Conservation (phyloP, 192 early-diverging fungal genomes). For the Allomyces javanicus region DNA sequence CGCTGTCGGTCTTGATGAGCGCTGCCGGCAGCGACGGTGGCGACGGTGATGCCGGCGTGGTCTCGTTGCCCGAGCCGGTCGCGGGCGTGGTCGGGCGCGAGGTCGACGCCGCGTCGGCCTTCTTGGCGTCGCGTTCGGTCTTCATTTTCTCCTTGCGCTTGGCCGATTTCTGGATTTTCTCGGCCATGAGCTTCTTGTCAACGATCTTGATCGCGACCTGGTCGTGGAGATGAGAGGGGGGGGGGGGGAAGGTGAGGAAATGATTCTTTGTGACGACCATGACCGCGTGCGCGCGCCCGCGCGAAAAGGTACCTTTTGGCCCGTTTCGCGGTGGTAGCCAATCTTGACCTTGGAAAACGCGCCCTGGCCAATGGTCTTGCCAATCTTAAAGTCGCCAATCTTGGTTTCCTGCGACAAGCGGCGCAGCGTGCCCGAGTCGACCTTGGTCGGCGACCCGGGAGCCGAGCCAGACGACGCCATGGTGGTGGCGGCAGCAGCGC, state of each 20-base stretch:
- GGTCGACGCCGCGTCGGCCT: background rate
- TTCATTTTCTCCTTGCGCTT: slow-evolving; percentile 2
- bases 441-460: no score
- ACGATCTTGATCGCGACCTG: slow-evolving; percentile 40
- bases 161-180: slow-evolving; percentile 22
- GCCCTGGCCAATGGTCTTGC: slow-evolving; percentile 37
- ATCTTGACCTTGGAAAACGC: slow-evolving; percentile 49
- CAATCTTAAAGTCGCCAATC: background rate
- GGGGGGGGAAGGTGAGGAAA: background rate
- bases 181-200: slow-evolving; percentile 35
- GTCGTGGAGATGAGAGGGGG: background rate
- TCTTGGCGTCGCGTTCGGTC: slow-evolving; percentile 3
- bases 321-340: slow-evolving; percentile 30
- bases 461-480: no score
- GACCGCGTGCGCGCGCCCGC: background rate
- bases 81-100: background rate
- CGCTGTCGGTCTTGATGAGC: background rate
- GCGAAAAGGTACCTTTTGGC: slow-evolving; percentile 30
- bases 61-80: background rate
- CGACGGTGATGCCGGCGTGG: background rate
- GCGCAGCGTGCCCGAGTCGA: no score
- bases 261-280: no score
- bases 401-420: background rate
- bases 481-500: no score
- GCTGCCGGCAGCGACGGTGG: no score